Conservation (phyloP, 352 stramenopile genomes). For the Phytophthora tubulina region DNA sequence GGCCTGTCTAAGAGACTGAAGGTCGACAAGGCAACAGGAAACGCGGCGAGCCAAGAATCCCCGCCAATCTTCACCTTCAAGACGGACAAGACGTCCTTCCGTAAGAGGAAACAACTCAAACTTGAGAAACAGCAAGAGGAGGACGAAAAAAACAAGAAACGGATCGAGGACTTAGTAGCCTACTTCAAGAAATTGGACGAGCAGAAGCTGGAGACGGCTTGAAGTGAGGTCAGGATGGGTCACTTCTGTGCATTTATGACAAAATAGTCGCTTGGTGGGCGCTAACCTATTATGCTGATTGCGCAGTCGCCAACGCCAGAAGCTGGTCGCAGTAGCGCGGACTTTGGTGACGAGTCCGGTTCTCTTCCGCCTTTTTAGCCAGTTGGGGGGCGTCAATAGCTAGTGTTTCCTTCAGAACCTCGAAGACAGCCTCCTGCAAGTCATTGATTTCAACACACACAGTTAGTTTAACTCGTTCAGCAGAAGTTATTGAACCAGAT, state of each 20-base stretch:
- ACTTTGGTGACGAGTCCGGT: conserved; percentile 74
- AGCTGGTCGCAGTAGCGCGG: conserved; percentile 81
- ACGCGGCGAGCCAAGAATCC: conserved; percentile 47
- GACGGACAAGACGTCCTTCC: conserved; percentile 53
- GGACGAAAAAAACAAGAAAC: conserved; percentile 54
- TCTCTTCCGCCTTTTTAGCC: conserved; percentile 81
- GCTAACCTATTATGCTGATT: conserved; percentile 35
- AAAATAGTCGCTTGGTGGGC: conserved; percentile 8
- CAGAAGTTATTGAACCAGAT: background rate
- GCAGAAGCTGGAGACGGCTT: conserved; percentile 60
- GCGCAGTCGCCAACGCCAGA: conserved; percentile 49
- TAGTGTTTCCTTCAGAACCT: conserved; percentile 75
- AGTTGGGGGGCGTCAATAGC: conserved; percentile 65
- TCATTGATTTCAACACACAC: background rate
- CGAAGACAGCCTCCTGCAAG: conserved; percentile 68
- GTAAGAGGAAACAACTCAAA: conserved; percentile 55
- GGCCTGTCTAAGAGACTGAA: conserved; percentile 27
- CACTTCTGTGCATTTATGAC: conserved; percentile 8
- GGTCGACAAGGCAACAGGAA: background rate
- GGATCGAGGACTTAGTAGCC: conserved; percentile 61
- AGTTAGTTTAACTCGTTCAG: conserved; percentile 7
- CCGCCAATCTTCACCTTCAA: conserved; percentile 66
- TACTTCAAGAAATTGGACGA: conserved; percentile 75
- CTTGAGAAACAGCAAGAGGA: conserved; percentile 45
- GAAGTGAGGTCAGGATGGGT: conserved; percentile 3